A percentile compares a stretch with the other conserved stretches of the same genome.
These are phyloP conservation scores for Cucumis melo DNA, from an alignment of 306 rosid species.

Conservation along the genomic window DNA sequence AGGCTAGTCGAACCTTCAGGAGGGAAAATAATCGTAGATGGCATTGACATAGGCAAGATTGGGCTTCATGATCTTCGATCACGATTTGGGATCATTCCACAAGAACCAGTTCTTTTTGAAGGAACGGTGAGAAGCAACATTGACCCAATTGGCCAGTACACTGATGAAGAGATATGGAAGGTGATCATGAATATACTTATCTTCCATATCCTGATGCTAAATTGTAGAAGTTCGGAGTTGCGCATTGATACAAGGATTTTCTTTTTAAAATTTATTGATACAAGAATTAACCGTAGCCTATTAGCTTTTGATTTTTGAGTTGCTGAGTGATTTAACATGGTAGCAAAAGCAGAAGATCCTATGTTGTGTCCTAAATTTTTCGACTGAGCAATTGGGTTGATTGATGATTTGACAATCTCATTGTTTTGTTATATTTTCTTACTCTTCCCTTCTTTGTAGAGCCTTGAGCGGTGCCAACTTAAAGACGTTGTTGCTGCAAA, in stretches of 20 bases:
- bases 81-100: slow-evolving; percentile 91
- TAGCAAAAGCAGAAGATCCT: too few species aligned
- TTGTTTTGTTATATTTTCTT: background rate
- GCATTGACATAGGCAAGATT: slow-evolving; percentile 47
- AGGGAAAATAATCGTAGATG: slow-evolving; percentile 73
- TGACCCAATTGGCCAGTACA: slow-evolving; percentile 53
- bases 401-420: background rate
- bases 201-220: background rate
- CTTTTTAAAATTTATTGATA: background rate
- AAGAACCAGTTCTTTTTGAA: slow-evolving; percentile 95
- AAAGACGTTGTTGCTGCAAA: slow-evolving; percentile 71
- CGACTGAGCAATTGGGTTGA: too few species aligned
- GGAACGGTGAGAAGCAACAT: slow-evolving; percentile 86
- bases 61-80: slow-evolving; percentile 95
- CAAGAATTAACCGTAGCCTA: background rate
- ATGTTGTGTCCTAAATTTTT: too few species aligned
- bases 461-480: slow-evolving; percentile 87
- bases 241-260: too few species aligned
- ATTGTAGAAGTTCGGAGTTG: background rate
- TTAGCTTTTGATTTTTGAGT: background rate
- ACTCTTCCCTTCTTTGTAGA: slow-evolving; percentile 24
- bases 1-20: slow-evolving; percentile 92
- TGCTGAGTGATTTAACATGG: background rate
- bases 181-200: slow-evolving; percentile 17
- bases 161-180: slow-evolving; percentile 96